Evolutionary conservation across 352 stramenopile species (phyloP), one percentile per base, ranked within the genome.

Genomic region (Phytophthora quininea): DNA sequence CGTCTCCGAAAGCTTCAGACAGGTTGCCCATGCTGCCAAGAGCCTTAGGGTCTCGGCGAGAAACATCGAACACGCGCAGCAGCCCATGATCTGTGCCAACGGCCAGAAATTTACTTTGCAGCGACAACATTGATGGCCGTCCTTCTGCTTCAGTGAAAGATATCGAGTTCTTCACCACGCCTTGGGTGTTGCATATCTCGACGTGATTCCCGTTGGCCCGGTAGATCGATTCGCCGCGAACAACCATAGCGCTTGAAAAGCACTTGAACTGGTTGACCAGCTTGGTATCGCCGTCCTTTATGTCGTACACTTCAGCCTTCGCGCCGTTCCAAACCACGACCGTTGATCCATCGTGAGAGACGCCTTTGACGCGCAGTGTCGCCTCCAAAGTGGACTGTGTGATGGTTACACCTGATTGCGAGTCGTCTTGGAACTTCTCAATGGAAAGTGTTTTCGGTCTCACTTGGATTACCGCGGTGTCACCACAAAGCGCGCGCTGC

Each of bases 61-160:
- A 95, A 24, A 97, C 73, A 45, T 98, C 84, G 38, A 97, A 96
- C 11, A 97, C 78, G 35, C 96, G 96, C 29, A 98, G 61, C 11
- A 96, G 54, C 1, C 90, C 89, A 3, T 65, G 77, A 63, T 96
- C 80, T 0, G 95, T 98, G 6, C 81, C 88, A 0, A 98, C 91
- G 8, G 89, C 91, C 35, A 98, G 76, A 56, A 93, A 98, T 51
- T 96, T 97, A 52, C 80, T 91, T 58, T 98, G 95, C 24, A 97
- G 67, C 30, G 93, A 86, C 14, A 98, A 58, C 40, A 96, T 63
- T 27, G 69, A 53, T 0, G 95, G 95, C 14, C 80, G 73, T 2
- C 95, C 95, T 51, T 98, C 95, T 0, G 76, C 82, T 47, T 97
- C 93, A 1, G 89, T 97, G 67, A 98, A 98, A 1, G 80, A 91